Base-by-base conservation (phyloP, 1,139 yeast genomes). In the Candida dubliniensis region DNA sequence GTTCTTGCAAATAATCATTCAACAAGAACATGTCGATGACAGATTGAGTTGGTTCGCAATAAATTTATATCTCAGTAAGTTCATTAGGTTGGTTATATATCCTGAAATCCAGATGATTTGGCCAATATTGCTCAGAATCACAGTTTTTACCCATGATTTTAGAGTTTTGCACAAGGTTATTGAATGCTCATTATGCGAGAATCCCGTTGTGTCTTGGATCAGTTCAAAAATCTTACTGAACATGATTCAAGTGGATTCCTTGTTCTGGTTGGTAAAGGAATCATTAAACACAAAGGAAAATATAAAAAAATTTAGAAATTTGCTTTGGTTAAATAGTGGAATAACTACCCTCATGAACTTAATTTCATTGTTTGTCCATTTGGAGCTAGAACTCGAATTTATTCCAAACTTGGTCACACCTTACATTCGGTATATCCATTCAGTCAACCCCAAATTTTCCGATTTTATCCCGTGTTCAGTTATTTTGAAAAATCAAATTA, bases 401-500 rank as follows among this genome's bases (percentile, higher is more conserved):
- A 35, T 48, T 8, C 43, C 43, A 5, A 36, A 38, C 15, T 44
- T 43, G 25, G 18, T 33, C n/a, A 7, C 27, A 2, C 47, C 48
- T 2, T 36, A 45, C 8, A 32, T 56, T n/a, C 31, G 36, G 25
- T 56, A 50, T 32, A 50, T 57, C 8, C 40, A 50, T 34, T 26
- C 44, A 4, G 13, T 34, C 8, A 56, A 55, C 38, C 48, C 56
- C 2, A 41, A 42, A 3, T 54, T 58, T 15, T 51, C 44, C 25
- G 54, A 56, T 29, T 33, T 54, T n/a, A 53, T 50, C 25, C 56
- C 50, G 18, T 41, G 55, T 13, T 34, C 38, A 2, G 18, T 32
- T 0, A 29, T 36, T 11, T 36, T 48, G 6, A 41, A 31, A 23
- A 43, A 44, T 8, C 40, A 46, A 25, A 13, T 44, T 10, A 18